Base-by-base conservation (phyloP, 31 red algal genomes). In the Odonthalia washingtoniensis region DNA sequence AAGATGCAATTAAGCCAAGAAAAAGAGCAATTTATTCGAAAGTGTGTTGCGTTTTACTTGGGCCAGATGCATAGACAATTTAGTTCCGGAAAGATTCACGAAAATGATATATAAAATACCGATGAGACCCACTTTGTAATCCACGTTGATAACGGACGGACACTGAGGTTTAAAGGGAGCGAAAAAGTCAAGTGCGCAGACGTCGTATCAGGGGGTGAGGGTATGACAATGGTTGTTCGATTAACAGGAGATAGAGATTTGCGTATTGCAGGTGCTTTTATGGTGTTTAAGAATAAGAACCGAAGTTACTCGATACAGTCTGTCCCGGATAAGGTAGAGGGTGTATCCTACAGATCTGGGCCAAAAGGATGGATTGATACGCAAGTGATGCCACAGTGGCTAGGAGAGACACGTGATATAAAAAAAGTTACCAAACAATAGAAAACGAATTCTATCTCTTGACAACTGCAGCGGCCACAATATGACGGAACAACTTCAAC, bases 91-190 rank as follows among this genome's bases (percentile, higher is more conserved):
- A 63, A 69, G 3, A 4, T 3, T 2, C 2, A 68, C 2, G 79
- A 82, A 35, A 46, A 69, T 3, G 24, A 43, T 1, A 37, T 82
- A 36, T 53, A 68, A 44, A 82, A 82, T 33, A 43, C 63, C 28
- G 57, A 82, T 46, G 79, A 82, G 44, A 69, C 79, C n/a, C 53
- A 69, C 17, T 16, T 67, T 4, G 28, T 72, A 17, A 79, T 82
- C 1, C 40, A 68, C 24, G 4, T 82, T 1, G 37, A 82, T 43
- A 68, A 82, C 38, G 62, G 79, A 2, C 52, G 36, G 34, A 82
- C 39, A 12, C 34, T 82, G 3, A 37, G 53, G 3, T 82, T 82
- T 70, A 26, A 17, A 16, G 79, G 60, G 24, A 63, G 41, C n/a
- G 2, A 31, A 6, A 63, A 82, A 27, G 77, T 81, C 1, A 4